Base-by-base conservation (phyloP, 352 stramenopile genomes). In the Paralagenidium karlingii region DNA sequence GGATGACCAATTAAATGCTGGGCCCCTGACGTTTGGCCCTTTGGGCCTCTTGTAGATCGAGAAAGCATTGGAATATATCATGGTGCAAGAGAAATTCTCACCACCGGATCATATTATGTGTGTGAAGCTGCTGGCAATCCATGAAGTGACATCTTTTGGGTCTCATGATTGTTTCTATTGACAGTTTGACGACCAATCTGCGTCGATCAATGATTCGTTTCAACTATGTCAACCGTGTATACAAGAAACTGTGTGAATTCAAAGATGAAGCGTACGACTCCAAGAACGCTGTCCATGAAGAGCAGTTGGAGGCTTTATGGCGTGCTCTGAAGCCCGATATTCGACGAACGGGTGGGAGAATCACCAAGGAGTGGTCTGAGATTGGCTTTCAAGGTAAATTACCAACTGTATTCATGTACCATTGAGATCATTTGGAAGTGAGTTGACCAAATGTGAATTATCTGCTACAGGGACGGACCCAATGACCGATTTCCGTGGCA, bases 281-380 rank as follows among this genome's bases (percentile, higher is more conserved):
- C 15, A 49, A 38, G 27, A 88, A 86, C n/a, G 34, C 51, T 1
- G 28, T 53, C 10, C 78, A 91, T 40, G 78, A 91, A 40, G 65
- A 74, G 25, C 7, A 16, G 68, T 45, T 91, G n/a, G 78, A 91
- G 48, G 60, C 84, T 27, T 40, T 91, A 25, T 91, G 78, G 78
- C 45, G 41, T 15, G 81, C 77, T 19, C 54, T 89, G 28, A 91
- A 91, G 62, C 78, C 78, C 1, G 56, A 79, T 31, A 57, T 87
- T 13, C 78, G 78, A 44, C 75, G 78, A 38, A 53, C 58, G 25
- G 73, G 75, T 31, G 78, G 78, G 20, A 62, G 78, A 1, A 83
- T 87, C 42, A 91, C 78, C 2, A 91, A 89, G 49, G 78, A 91
- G 30, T 91, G 78, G 78, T 71, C 69, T 22, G 78, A 91, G 29